A percentile compares a stretch with the other conserved stretches of the same genome.
phyloP scores from a whole-genome alignment of 305 asterid species.

The Petunia hybrid region DNA sequence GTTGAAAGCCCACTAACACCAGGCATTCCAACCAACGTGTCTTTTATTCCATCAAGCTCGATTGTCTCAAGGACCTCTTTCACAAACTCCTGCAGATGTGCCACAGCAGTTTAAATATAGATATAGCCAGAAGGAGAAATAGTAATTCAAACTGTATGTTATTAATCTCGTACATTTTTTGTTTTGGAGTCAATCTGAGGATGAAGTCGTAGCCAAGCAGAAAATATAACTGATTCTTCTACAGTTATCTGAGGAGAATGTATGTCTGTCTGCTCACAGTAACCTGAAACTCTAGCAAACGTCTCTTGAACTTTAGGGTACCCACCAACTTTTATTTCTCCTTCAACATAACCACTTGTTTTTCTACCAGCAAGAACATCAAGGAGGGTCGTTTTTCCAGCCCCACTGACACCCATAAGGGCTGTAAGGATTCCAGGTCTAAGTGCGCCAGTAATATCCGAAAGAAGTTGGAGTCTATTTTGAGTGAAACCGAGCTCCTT shows the following conservation, averaged over 20 bases:
- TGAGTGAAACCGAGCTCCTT: conserved; percentile 61
- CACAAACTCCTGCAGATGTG: conserved; percentile 63
- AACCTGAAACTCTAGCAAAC: conserved; percentile 81
- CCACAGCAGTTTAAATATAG: conserved; percentile 3
- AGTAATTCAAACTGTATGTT: background rate
- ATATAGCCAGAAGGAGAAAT: background rate
- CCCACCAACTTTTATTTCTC: conserved; percentile 73
- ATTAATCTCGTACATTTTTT: conserved; percentile 57
- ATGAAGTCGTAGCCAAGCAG: conserved; percentile 91
- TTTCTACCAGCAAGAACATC: conserved; percentile 88
- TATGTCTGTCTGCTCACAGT: conserved; percentile 86
- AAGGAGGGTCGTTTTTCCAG: conserved; percentile 86
- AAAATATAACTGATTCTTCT: conserved; percentile 77
- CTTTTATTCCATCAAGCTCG: conserved; percentile 69
- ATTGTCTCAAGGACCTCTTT: conserved; percentile 80
- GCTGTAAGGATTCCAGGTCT: conserved; percentile 82
- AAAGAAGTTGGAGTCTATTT: conserved; percentile 62
- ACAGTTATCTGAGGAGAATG: conserved; percentile 85
- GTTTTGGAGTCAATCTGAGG: conserved; percentile 61
- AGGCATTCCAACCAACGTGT: conserved; percentile 72
- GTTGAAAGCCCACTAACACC: conserved; percentile 77
- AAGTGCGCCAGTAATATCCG: conserved; percentile 68
- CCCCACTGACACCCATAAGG: conserved; percentile 89
- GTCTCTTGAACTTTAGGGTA: conserved; percentile 74
- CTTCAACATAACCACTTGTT: conserved; percentile 72